Percentiles rank a stretch among this genome's conserved stretches.
These are phyloP conservation scores for Collybiopsis luxurians DNA, from an alignment of 768 basidiomycete species.

Conservation along the genomic window DNA sequence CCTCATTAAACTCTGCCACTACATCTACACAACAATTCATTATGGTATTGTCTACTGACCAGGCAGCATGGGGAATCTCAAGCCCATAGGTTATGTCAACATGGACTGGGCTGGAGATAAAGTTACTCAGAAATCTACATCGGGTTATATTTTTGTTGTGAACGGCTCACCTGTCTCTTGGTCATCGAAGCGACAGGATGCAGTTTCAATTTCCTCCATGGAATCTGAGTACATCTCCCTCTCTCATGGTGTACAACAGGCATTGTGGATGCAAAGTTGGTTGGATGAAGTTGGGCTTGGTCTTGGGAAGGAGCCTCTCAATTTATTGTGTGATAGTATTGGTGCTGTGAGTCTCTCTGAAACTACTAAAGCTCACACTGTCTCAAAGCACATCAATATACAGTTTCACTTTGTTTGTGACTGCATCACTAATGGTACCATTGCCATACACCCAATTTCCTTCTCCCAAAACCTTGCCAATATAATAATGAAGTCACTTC, in stretches of 20 bases:
- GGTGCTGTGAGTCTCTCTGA: too few species aligned
- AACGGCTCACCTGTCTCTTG: constrained; percentile 15
- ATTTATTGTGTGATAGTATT: too few species aligned
- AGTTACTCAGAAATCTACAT: constrained; percentile 17
- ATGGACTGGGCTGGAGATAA: constrained; percentile 29
- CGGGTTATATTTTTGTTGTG: constrained; percentile 19
- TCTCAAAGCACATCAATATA: background rate
- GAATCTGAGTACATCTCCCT: constrained; percentile 24
- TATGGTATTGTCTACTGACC: background rate
- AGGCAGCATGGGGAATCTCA: background rate
- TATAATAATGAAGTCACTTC: too few species aligned
- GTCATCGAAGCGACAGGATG: constrained; percentile 16
- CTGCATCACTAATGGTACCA: too few species aligned
- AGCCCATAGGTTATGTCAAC: constrained; percentile 21
- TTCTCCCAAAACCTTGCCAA: too few species aligned
- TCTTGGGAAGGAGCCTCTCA: too few species aligned
- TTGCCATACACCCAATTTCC: too few species aligned
- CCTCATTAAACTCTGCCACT: background rate
- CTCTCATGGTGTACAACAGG: constrained; percentile 13
- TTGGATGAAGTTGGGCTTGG: too few species aligned
- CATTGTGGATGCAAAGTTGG: constrained; percentile 8
- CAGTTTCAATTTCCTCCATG: constrained; percentile 16
- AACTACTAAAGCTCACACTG: too few species aligned
- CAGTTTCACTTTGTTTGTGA: background rate
- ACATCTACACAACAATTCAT: background rate